Conservation (phyloP, 495 filamentous ascomycete genomes). For the Hypoxylon perforatum region DNA sequence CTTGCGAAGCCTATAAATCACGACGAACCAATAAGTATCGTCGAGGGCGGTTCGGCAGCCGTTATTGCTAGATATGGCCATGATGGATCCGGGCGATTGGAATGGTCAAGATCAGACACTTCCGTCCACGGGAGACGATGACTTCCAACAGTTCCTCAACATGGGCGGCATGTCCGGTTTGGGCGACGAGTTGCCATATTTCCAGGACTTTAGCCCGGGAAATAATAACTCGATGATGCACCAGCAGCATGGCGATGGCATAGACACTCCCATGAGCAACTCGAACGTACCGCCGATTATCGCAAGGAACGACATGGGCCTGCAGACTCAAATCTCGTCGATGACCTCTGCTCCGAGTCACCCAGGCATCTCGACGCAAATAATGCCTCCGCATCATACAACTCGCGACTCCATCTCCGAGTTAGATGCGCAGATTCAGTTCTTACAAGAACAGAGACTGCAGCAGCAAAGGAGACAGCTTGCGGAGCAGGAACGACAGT, state of each 20-base stretch:
- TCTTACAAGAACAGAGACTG: slow-evolving; percentile 69
- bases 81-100: slow-evolving; percentile 62
- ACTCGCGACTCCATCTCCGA: slow-evolving; percentile 59
- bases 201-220: slow-evolving; percentile 54
- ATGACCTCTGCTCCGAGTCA: slow-evolving; percentile 58
- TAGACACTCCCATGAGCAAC: slow-evolving; percentile 64
- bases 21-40: slow-evolving; percentile 4
- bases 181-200: slow-evolving; percentile 59
- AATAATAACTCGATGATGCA: slow-evolving; percentile 47
- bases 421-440: slow-evolving; percentile 70
- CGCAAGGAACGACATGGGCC: slow-evolving; percentile 47
- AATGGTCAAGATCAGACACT: slow-evolving; percentile 59
- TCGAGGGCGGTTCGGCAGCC: slow-evolving; percentile 1
- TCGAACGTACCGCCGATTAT: slow-evolving; percentile 54
- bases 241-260: slow-evolving; percentile 51
- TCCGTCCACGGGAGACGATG: slow-evolving; percentile 58
- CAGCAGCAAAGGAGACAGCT: slow-evolving; percentile 64
- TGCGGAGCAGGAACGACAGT: slow-evolving; percentile 53
- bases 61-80: slow-evolving; percentile 42
- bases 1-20: slow-evolving; percentile 11
- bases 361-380: slow-evolving; percentile 53
- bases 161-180: slow-evolving; percentile 61
- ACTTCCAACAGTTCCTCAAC: slow-evolving; percentile 67
- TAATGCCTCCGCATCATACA: slow-evolving; percentile 52
- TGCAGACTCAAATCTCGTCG: slow-evolving; percentile 60